Evolutionary conservation across 306 rosid genomes (phyloP), one percentile per base, ranked within the genome.

Genomic region (Trifolium fragiferum): DNA sequence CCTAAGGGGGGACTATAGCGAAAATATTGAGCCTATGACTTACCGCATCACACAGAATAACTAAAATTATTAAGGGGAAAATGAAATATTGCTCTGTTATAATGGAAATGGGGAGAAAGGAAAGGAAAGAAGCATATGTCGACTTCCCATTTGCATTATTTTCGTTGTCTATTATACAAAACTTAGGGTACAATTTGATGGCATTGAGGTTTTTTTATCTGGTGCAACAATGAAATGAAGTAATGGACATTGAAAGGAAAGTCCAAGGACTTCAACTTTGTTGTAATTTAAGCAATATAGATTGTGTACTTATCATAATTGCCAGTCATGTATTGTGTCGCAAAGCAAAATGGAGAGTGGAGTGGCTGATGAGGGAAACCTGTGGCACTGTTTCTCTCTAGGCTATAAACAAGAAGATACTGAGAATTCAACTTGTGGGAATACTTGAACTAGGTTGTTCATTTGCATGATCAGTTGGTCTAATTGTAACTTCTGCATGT

Each of bases 371-470:
- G 27, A 3, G 27, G 27, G 27, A 25, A 25, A 25, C 2, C 27
- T 25, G 27, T 25, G 27, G 37, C 37, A 37, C 53, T 2, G 38
- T 15, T 54, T 54, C 47, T 68, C 54, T 72, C 59, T 9, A 7
- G 59, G 74, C 50, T 12, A 8, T 61, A 44, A 32, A 46, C 70
- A 21, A n/a, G 41, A 64, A 64, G 63, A 6, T 65, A 49, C 7
- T 14, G 71, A 16, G 57, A 61, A 38, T 61, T 74, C 27, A 57
- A 69, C 70, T 20, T 23, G 72, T 25, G 6, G 46, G 63, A 75
- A 65, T 62, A 46, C 53, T 62, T 66, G 62, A 66, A 66, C 74
- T 60, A 51, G 51, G 41, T 13, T 53, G 59, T 66, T 70, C 30
- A 66, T 63, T 64, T 50, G 18, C 57, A 4, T 54, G 51, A 64